Percentiles rank a stretch among this genome's conserved stretches.
phyloP scores from a whole-genome alignment of 441 rosid species.

The Jatropha podagrica region DNA sequence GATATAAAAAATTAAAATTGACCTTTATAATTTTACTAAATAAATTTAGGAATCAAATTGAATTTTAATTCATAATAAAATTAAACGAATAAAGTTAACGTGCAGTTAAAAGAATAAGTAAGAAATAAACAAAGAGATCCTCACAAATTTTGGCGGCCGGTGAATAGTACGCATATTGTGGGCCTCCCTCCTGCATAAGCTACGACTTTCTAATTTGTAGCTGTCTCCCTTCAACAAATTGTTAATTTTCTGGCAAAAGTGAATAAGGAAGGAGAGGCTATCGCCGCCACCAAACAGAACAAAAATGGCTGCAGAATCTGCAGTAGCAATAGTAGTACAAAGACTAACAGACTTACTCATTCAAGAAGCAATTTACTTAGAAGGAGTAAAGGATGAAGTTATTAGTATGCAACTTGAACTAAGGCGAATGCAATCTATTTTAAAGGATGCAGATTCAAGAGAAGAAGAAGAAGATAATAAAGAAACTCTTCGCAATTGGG shows the following conservation, averaged over 20 bases:
- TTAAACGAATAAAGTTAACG: too few species aligned
- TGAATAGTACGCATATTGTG: too few species aligned
- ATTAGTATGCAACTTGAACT: conserved; percentile 29
- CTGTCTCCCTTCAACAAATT: too few species aligned
- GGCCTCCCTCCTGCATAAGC: too few species aligned
- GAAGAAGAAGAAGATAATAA: conserved; percentile 36
- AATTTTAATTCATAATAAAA: too few species aligned
- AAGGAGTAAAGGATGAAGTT: conserved; percentile 33
- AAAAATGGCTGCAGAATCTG: conserved; percentile 50
- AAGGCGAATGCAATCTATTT: conserved; percentile 34
- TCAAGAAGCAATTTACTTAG: conserved; percentile 29
- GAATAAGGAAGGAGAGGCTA: background rate
- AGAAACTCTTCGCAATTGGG: conserved; percentile 41
- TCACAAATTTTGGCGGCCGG: too few species aligned
- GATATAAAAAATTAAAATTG: too few species aligned
- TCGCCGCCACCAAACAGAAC: background rate
- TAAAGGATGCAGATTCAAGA: conserved; percentile 39
- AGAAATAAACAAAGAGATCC: too few species aligned
- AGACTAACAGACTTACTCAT: conserved; percentile 31
- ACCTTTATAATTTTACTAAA: too few species aligned
- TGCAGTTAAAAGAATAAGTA: too few species aligned
- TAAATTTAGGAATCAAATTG: too few species aligned
- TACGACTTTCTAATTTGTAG: too few species aligned
- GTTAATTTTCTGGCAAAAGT: background rate
- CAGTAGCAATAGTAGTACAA: conserved; percentile 28